A percentile compares a stretch with the other conserved stretches of the same genome.
These are phyloP conservation scores for Rhodocollybia butyracea DNA, from an alignment of 768 basidiomycete species.

Conservation along the genomic window DNA sequence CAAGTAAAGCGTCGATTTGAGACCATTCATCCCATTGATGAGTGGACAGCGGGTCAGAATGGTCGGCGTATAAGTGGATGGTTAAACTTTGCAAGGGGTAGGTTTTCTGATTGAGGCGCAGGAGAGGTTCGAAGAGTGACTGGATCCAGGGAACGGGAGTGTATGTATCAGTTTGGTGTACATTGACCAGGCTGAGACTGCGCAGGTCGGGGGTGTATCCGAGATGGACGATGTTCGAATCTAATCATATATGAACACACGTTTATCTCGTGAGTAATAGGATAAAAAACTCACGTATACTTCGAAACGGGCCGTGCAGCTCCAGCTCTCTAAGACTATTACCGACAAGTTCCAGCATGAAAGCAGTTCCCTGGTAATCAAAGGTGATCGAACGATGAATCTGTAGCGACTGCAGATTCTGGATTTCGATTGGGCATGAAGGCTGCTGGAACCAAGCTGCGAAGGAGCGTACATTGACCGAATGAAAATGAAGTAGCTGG, in stretches of 20 bases:
- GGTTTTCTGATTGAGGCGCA: neutral
- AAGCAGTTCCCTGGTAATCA: neutral
- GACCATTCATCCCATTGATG: slow-evolving; percentile 2
- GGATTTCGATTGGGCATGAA: neutral
- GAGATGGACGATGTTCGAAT: neutral
- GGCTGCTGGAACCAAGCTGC: neutral
- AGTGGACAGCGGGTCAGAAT: neutral
- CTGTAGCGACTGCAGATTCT: neutral
- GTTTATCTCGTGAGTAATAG: neutral
- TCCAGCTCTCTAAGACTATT: neutral
- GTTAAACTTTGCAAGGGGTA: neutral
- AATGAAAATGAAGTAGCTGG: neutral
- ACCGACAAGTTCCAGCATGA: neutral
- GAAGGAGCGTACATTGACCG: neutral
- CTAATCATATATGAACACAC: neutral
- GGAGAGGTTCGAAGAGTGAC: neutral
- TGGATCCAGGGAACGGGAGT: neutral
- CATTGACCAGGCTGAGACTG: neutral
- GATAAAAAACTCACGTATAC: neutral
- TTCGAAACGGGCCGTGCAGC: neutral
- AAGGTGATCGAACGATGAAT: neutral
- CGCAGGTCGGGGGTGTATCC: neutral
- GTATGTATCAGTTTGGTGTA: neutral
- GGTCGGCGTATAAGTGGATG: neutral
- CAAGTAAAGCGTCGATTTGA: neutral